Conservation (phyloP, 2,329 filamentous ascomycete genomes). For the Alternaria sp. region DNA sequence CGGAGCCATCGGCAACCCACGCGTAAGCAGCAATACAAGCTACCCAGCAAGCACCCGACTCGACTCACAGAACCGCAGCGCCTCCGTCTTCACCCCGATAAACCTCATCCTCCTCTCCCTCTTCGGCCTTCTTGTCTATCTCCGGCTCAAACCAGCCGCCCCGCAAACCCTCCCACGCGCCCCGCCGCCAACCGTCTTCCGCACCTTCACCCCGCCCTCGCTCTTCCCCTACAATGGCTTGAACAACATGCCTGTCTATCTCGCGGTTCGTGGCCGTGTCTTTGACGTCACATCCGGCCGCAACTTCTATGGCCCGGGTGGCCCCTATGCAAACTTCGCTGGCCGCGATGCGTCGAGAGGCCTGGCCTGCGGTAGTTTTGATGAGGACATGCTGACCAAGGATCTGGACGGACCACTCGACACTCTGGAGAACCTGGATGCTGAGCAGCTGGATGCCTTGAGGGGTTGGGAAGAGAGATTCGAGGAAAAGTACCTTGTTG, state of each 20-base stretch:
- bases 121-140: constrained; percentile 65
- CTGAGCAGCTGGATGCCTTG: constrained; percentile 82
- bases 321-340: constrained; percentile 95
- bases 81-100: constrained; percentile 65
- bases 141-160: constrained; percentile 65
- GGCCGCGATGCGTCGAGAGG: constrained; percentile 90
- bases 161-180: constrained; percentile 61
- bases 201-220: constrained; percentile 81
- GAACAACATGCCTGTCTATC: constrained; percentile 77
- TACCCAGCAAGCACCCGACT: background rate
- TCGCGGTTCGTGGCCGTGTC: constrained; percentile 88
- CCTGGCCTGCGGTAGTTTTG: constrained; percentile 89
- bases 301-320: constrained; percentile 96
- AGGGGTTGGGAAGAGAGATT: constrained; percentile 95
- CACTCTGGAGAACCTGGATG: constrained; percentile 72
- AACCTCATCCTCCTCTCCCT: constrained; percentile 68
- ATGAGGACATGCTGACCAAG: constrained; percentile 92
- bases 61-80: constrained; percentile 49
- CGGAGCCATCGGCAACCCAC: constrained; percentile 56
- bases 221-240: constrained; percentile 87
- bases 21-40: constrained; percentile 48
- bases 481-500: constrained; percentile 91
- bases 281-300: constrained; percentile 88
- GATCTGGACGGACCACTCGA: constrained; percentile 86
- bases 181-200: constrained; percentile 80